A percentile compares a stretch with the other conserved stretches of the same genome.
Evolutionary conservation across 495 filamentous ascomycete genomes (phyloP).

Genomic region (Cercophora sp.): DNA sequence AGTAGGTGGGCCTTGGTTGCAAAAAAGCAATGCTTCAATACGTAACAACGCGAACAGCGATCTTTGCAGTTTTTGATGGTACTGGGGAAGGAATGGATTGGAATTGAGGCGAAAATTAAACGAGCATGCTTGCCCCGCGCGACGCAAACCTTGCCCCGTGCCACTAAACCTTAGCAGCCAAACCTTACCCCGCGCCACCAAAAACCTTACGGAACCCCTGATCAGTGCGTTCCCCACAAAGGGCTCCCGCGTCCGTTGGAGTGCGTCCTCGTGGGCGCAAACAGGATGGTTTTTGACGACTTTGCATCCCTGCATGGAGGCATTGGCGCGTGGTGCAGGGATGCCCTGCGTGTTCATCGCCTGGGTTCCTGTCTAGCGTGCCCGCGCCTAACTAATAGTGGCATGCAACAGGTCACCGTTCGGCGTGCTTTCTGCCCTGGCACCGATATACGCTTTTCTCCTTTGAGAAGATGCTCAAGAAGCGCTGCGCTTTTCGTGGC

Average conservation of each 20-base stretch:
- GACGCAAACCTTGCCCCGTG: background rate
- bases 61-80: background rate
- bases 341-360: no score
- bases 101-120: conserved; percentile 2
- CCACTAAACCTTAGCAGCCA: background rate
- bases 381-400: no score
- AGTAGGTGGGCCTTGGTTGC: background rate
- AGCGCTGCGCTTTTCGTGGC: no score
- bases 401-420: no score
- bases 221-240: background rate
- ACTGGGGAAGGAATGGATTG: background rate
- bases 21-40: conserved; percentile 2
- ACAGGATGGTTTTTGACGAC: no score
- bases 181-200: background rate
- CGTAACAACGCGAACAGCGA: background rate
- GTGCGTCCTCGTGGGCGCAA: background rate
- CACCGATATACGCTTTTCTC: no score
- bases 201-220: background rate
- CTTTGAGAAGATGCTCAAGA: no score
- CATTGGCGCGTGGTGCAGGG: no score
- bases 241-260: background rate
- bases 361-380: no score
- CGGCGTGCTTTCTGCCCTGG: no score
- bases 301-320: no score
- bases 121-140: background rate